Percentiles rank a stretch among this genome's conserved stretches.
These are phyloP conservation scores for Malassezia globosa DNA, from an alignment of 1,284 basidiomycete genomes.

Conservation along the genomic window DNA sequence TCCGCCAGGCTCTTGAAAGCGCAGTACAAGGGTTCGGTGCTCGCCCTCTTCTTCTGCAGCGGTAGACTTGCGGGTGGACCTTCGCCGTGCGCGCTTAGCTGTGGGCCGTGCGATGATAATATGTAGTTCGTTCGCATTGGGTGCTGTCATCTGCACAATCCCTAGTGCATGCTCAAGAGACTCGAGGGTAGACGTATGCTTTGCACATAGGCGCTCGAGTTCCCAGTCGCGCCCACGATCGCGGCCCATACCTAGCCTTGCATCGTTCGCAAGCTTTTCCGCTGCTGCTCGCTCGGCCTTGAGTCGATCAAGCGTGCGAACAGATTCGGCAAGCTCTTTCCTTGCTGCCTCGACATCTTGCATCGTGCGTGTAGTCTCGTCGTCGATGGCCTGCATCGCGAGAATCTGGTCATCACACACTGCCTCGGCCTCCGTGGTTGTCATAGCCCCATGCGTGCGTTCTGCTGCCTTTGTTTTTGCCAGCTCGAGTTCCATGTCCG, in stretches of 20 bases:
- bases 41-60: not conserved
- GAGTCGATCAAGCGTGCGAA: constrained; percentile 29
- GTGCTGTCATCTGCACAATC: constrained; percentile 4
- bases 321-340: constrained; percentile 27
- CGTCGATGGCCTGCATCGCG: constrained; percentile 31
- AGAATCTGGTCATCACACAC: constrained; percentile 28
- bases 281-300: constrained; percentile 32
- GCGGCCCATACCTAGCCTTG: constrained; percentile 30
- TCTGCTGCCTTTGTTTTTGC: constrained; percentile 33
- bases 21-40: constrained; percentile 4
- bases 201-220: constrained; percentile 31
- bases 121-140: constrained; percentile 2
- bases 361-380: constrained; percentile 24
- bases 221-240: constrained; percentile 33
- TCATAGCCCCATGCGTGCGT: constrained; percentile 26
- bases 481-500: constrained; percentile 37
- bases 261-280: constrained; percentile 35
- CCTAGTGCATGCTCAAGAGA: constrained; percentile 10
- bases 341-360: constrained; percentile 30
- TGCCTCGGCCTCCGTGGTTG: constrained; percentile 30
- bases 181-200: constrained; percentile 6
- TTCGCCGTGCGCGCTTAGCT: not conserved
- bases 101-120: not conserved
- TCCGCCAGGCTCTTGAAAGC: constrained; percentile 13
- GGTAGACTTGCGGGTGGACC: not conserved